Base-by-base conservation (phyloP, 1,139 yeast species). In the Blastobotrys serpentis region DNA sequence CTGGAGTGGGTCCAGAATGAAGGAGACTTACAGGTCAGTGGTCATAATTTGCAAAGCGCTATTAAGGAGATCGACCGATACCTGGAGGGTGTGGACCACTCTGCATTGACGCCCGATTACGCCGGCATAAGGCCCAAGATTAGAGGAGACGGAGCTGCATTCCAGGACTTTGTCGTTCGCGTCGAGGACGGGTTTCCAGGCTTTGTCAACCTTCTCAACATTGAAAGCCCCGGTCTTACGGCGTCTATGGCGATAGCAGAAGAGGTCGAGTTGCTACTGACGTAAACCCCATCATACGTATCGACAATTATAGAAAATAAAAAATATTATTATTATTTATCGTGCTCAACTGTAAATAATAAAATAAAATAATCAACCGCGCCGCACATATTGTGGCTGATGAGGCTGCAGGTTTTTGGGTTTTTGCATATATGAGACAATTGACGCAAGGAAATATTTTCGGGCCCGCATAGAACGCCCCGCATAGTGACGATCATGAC, bases 151-250 rank as follows among this genome's bases (percentile, higher is more conserved):
- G 75, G 74, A 3, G 63, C 65, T 32, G 60, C 64, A 37, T 86
- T 86, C 66, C 82, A 81, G 39, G 96, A 89, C 62, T 89, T 87
- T 63, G 68, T 82, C 21, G 84, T 89, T 29, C 67, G 79, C 46
- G 79, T 83, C 56, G 84, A 79, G 51, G 76, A 73, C 0, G 90
- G 81, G 0, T 82, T 75, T 59, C 85, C 86, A 0, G 96, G 96
- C 1, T 88, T 87, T 61, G 76, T 88, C 29, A 88, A 86, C 57
- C 70, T 87, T 49, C 63, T 88, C 42, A 95, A 94, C 2, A 88
- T 89, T 22, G 97, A 89, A 62, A 84, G 94, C 60, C 97, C 97
- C 0, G 97, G 96, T 0, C 72, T 88, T 53, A 88, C 96, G 2
- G 72, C 94, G 0, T 72, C 88, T 1, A 73, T 87, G 80, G 95